These are phyloP conservation scores for Groenewaldozyma salmanticensis DNA, from an alignment of 805 yeast genomes.

Conservation along the genomic window DNA sequence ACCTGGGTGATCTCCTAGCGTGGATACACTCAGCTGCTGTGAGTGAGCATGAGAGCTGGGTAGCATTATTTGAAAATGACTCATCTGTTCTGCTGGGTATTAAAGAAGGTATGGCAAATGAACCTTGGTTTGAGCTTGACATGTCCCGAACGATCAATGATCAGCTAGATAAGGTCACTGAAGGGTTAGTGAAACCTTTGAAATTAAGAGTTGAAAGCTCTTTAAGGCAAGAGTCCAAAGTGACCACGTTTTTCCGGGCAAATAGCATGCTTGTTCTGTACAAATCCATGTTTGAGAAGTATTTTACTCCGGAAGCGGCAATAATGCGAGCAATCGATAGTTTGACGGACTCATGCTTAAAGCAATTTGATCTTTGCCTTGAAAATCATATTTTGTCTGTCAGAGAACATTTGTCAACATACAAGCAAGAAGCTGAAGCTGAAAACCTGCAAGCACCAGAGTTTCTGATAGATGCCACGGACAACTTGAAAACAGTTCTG, in stretches of 20 bases:
- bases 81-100: slow-evolving; percentile 11
- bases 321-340: slow-evolving; percentile 18
- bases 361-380: slow-evolving; percentile 32
- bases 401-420: slow-evolving; percentile 18
- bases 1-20: slow-evolving; percentile 80
- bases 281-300: slow-evolving; percentile 49
- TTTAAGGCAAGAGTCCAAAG: slow-evolving; percentile 52
- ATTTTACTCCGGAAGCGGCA: slow-evolving; percentile 18
- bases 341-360: slow-evolving; percentile 30
- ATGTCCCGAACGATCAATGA: slow-evolving; percentile 20
- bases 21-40: slow-evolving; percentile 79
- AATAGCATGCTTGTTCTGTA: slow-evolving; percentile 60
- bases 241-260: slow-evolving; percentile 47
- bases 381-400: slow-evolving; percentile 28
- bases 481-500: slow-evolving; percentile 50
- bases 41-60: slow-evolving; percentile 73
- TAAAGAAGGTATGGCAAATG: slow-evolving; percentile 14
- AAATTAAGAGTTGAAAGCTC: slow-evolving; percentile 59
- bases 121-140: slow-evolving; percentile 24
- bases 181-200: slow-evolving; percentile 48
- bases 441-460: slow-evolving; percentile 78
- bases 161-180: slow-evolving; percentile 42
- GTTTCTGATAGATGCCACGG: slow-evolving; percentile 62
- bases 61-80: slow-evolving; percentile 44
- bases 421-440: not conserved